phyloP scores from a whole-genome alignment of 306 rosid species.

The Rosa persica region DNA sequence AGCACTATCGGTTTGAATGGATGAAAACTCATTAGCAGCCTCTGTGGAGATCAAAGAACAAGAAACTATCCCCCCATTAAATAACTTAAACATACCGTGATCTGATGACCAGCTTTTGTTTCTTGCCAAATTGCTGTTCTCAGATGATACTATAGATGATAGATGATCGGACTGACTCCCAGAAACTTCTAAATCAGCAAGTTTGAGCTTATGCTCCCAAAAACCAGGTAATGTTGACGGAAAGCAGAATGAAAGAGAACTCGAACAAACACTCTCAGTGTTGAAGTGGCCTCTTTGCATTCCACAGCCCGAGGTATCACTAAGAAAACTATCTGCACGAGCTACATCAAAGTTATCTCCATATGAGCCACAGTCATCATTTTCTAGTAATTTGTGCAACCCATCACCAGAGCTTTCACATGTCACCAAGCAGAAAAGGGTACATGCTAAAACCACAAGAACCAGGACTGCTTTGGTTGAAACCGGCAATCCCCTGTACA shows the following conservation, averaged over 20 bases:
- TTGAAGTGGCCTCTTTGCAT: constrained; percentile 33
- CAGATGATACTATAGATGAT: constrained; percentile 43
- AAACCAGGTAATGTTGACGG: constrained; percentile 69
- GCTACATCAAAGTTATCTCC: constrained; percentile 35
- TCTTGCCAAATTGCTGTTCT: constrained; percentile 42
- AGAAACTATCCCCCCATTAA: constrained; percentile 64
- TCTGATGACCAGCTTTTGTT: constrained; percentile 77
- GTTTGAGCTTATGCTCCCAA: constrained; percentile 33
- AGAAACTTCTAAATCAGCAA: constrained; percentile 44
- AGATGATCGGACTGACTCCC: constrained; percentile 38
- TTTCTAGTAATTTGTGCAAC: constrained; percentile 38
- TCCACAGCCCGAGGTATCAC: constrained; percentile 37
- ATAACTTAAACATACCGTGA: constrained; percentile 70
- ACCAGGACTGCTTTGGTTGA: constrained; percentile 33
- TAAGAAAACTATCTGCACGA: constrained; percentile 28
- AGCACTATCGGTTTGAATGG: constrained; percentile 47
- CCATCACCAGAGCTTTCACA: constrained; percentile 50
- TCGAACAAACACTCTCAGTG: constrained; percentile 48
- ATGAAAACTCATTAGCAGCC: constrained; percentile 44
- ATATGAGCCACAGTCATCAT: constrained; percentile 49
- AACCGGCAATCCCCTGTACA: constrained; percentile 56
- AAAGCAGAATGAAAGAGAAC: constrained; percentile 69
- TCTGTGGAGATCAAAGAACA: constrained; percentile 72
- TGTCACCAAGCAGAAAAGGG: constrained; percentile 39
- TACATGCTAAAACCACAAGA: constrained; percentile 50